Conservation (phyloP, 2,329 filamentous ascomycete genomes). For the Torrubiellomyces zombiae region DNA sequence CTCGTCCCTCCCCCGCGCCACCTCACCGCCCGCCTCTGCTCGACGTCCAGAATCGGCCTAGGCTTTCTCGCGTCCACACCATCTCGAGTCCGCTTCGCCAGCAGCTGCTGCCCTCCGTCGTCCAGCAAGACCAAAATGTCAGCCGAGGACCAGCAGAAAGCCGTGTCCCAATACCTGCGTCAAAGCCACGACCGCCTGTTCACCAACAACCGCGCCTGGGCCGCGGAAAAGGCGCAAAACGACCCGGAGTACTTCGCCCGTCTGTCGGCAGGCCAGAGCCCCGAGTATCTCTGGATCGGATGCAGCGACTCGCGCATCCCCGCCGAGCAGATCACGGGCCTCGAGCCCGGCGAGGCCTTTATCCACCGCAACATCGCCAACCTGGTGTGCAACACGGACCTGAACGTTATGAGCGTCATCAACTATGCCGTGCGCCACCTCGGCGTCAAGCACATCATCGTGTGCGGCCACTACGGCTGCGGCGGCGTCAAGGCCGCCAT, state of each 20-base stretch:
- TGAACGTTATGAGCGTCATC: conserved; percentile 68
- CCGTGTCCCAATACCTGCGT: conserved; percentile 30
- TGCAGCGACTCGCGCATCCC: conserved; percentile 84
- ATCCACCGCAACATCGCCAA: conserved; percentile 94
- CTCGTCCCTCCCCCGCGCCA: background rate
- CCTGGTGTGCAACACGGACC: conserved; percentile 62
- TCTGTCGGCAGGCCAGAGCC: conserved; percentile 46
- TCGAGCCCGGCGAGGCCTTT: conserved; percentile 81
- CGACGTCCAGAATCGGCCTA: conserved; percentile 1
- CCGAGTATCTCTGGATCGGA: conserved; percentile 73
- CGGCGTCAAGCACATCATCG: conserved; percentile 64
- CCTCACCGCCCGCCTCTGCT: conserved; percentile 1
- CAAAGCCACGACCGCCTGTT: conserved; percentile 52
- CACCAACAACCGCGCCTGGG: conserved; percentile 52
- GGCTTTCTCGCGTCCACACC: background rate
- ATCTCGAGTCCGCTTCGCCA: conserved; percentile 1
- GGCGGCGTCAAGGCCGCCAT: conserved; percentile 61
- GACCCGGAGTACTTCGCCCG: conserved; percentile 51
- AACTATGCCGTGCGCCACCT: conserved; percentile 74
- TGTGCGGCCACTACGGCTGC: conserved; percentile 67
- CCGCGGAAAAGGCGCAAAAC: conserved; percentile 34
- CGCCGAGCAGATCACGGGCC: conserved; percentile 72
- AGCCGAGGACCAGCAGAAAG: conserved; percentile 1
- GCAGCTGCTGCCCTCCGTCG: conserved; percentile 3
- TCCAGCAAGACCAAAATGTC: conserved; percentile 2